Conservation (phyloP, 305 asterid species). For the Euphrasia arctica region DNA sequence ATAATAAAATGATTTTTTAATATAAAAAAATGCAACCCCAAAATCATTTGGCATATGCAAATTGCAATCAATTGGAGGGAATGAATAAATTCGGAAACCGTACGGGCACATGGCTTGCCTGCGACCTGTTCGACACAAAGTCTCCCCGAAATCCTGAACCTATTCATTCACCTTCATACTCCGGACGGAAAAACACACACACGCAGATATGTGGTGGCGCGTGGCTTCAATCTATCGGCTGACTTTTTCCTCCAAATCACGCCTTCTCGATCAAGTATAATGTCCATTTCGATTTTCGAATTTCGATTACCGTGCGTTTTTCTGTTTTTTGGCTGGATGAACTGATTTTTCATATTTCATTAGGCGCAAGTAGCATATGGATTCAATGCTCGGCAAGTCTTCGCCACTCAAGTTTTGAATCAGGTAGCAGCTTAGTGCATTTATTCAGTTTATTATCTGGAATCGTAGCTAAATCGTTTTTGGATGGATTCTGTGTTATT, state of each 20-base stretch:
- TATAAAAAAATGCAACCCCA: too few relatives aligned
- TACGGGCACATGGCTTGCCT: slow-evolving; percentile 29
- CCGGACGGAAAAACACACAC: too few relatives aligned
- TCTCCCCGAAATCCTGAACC: slow-evolving; percentile 6
- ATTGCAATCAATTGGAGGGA: background rate
- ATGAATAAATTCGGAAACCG: background rate
- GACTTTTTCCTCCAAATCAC: slow-evolving; percentile 43
- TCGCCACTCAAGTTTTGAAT: slow-evolving; percentile 43
- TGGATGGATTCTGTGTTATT: background rate
- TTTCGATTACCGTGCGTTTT: background rate
- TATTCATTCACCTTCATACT: too few relatives aligned
- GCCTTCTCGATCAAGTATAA: slow-evolving; percentile 50
- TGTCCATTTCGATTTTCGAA: background rate
- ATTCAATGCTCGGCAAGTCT: slow-evolving; percentile 37
- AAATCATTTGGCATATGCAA: too few relatives aligned
- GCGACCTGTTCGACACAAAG: slow-evolving; percentile 35
- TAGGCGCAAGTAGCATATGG: slow-evolving; percentile 45
- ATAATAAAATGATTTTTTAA: too few relatives aligned
- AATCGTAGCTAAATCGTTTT: background rate
- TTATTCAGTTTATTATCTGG: slow-evolving; percentile 11
- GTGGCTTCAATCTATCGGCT: slow-evolving; percentile 46
- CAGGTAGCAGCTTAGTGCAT: slow-evolving; percentile 38
- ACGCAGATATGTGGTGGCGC: slow-evolving; percentile 71
- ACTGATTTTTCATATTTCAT: slow-evolving; percentile 6
- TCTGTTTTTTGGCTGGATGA: slow-evolving; percentile 3